Conservation (phyloP, 1,284 basidiomycete genomes). For the Austroboletus niveus region DNA sequence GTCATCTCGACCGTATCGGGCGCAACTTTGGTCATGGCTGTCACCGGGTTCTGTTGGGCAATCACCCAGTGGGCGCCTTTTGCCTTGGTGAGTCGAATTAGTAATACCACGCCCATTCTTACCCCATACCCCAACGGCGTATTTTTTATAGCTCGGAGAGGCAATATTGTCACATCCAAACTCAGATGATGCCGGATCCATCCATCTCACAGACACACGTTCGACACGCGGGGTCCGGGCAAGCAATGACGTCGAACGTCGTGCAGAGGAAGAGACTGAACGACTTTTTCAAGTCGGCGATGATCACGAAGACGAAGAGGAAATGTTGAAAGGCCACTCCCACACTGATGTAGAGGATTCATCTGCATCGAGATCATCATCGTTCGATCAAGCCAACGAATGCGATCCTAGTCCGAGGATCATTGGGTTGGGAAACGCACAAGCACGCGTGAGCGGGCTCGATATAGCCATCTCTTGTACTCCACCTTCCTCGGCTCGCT, state of each 20-base stretch:
- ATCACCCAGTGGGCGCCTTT: conserved; percentile 81
- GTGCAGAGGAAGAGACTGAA: conserved; percentile 21
- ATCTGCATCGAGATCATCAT: conserved; percentile 1
- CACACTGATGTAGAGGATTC: background rate
- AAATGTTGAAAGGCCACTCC: background rate
- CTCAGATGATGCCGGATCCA: conserved; percentile 37
- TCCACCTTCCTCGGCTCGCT: conserved; percentile 2
- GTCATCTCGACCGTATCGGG: conserved; percentile 61
- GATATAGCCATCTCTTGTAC: conserved; percentile 13
- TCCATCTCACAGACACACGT: conserved; percentile 50
- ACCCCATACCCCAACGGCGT: conserved; percentile 28
- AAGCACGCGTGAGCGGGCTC: conserved; percentile 21
- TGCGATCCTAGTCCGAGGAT: conserved; percentile 7
- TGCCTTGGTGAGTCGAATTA: conserved; percentile 53
- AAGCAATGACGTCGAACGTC: conserved; percentile 31
- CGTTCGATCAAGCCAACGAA: conserved; percentile 7
- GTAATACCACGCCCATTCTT: conserved; percentile 9
- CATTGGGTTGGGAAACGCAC: conserved; percentile 13
- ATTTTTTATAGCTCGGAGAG: conserved; percentile 56
- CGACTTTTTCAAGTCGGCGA: conserved; percentile 18
- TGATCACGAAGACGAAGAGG: conserved; percentile 17
- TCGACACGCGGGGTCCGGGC: conserved; percentile 8
- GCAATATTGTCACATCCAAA: conserved; percentile 61
- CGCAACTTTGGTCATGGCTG: conserved; percentile 62
- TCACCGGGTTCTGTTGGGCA: conserved; percentile 77